Evolutionary conservation across 164 flowering plant genomes (phyloP), one percentile per base, ranked within the genome.

Genomic region (Taxillus chinensis): DNA sequence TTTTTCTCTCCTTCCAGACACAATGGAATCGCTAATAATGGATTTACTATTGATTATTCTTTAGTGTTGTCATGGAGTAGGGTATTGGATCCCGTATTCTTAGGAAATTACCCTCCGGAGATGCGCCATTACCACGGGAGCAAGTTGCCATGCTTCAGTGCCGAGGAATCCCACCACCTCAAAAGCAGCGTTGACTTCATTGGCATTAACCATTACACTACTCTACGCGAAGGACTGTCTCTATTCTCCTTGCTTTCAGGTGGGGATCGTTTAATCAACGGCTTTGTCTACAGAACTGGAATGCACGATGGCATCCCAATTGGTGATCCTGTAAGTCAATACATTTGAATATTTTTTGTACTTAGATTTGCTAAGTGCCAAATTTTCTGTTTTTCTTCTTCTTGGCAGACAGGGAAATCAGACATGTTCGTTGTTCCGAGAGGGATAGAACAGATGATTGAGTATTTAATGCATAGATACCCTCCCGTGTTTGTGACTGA

Each of bases 401-500:
- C 57, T 27, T 60, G 9, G 16, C 76, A 82, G 85, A 78, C 79
- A 5, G 78, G 70, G 45, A 59, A 67, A 59, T 38, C 53, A 0
- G 39, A 49, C 3, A 76, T 78, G 56, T 79, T 66, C 55, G 70
- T 79, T 7, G 87, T 83, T 53, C 90, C 90, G 40, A 48, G 73
- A 59, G 87, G 84, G 55, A 62, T 85, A 79, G 86, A 81, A 66
- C 70, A 74, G 55, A 56, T 77, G 7, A 62, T 85, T 3, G 48
- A 65, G 41, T 78, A 79, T 59, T n/a, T 83, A 1, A 83, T 67
- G 61, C 57, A 58, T 41, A 79, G 81, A 73, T 83, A 83, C 61
- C 74, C 41, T 59, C 82, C 85, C 0, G 77, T 80, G 64, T 80
- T 72, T 68, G 73, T 83, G 45, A 80, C 83, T 10, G 88, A 83